These are phyloP conservation scores for Larix kaempferi DNA, from an alignment of 75 land plant species.

Conservation along the genomic window DNA sequence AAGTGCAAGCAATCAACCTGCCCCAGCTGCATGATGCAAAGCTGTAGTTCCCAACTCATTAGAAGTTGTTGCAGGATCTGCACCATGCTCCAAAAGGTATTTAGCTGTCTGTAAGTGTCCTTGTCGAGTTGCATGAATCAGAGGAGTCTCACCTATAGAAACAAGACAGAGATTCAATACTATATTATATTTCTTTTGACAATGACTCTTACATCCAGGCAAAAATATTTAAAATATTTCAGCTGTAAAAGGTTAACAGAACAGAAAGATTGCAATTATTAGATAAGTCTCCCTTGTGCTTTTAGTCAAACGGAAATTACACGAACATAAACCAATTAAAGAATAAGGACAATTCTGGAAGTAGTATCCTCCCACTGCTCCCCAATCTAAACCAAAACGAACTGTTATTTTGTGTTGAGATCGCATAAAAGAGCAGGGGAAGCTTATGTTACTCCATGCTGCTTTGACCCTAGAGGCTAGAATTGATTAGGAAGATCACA, in stretches of 20 bases:
- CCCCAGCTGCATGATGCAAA: constrained; percentile 94
- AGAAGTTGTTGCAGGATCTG: constrained; percentile 59
- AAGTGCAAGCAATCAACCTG: constrained; percentile 43
- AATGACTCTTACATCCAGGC: neutral
- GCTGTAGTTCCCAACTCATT: constrained; percentile 80
- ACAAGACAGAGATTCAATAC: neutral
- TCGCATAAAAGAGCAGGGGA: too few relatives aligned
- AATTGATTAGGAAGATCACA: too few relatives aligned
- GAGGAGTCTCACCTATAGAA: constrained; percentile 87
- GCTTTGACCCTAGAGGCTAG: too few relatives aligned
- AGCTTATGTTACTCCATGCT: too few relatives aligned
- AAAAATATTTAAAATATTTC: neutral
- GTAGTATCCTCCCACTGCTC: too few relatives aligned
- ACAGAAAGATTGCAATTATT: neutral
- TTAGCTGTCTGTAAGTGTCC: constrained; percentile 73
- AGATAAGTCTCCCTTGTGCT: neutral
- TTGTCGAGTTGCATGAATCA: constrained; percentile 86
- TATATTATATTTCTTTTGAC: neutral
- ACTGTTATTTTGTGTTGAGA: too few relatives aligned
- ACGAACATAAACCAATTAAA: too few relatives aligned
- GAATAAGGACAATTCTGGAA: too few relatives aligned
- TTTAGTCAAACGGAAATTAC: too few relatives aligned
- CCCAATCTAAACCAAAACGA: too few relatives aligned
- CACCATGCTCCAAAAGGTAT: constrained; percentile 80
- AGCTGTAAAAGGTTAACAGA: neutral